Evolutionary conservation across 2,329 filamentous ascomycete species (phyloP).

Genomic region (Cladophialophora psammophila): DNA sequence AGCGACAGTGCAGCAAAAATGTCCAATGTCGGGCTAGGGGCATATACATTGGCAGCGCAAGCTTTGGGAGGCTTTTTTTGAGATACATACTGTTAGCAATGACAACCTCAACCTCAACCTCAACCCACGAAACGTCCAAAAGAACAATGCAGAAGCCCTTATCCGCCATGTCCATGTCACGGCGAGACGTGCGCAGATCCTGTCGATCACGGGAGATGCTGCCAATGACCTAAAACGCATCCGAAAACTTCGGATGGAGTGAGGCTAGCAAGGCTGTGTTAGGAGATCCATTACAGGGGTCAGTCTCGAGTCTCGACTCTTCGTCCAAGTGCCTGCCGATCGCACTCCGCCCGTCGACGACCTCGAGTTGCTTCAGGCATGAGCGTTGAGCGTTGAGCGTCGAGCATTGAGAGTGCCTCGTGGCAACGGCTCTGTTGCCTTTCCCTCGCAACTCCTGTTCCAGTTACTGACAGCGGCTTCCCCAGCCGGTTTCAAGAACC

Average conservation of each 20-base stretch:
- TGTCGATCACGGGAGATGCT: constrained; percentile 15
- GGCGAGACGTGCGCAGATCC: constrained; percentile 24
- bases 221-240: neutral
- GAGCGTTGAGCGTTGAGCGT: neutral
- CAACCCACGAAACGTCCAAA: constrained; percentile 17
- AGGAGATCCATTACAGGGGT: neutral
- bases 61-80: constrained; percentile 22
- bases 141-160: constrained; percentile 23
- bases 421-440: neutral
- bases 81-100: constrained; percentile 15
- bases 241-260: constrained; percentile 7
- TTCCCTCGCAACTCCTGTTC: constrained; percentile 1
- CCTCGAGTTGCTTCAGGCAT: neutral
- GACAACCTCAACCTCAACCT: neutral
- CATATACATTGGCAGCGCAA: constrained; percentile 22
- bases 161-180: constrained; percentile 1
- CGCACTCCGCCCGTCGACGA: neutral
- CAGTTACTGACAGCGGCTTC: constrained; percentile 9
- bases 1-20: constrained; percentile 2
- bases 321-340: constrained; percentile 14
- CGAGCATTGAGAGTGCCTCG: neutral
- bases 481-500: constrained; percentile 16
- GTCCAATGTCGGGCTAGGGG: constrained; percentile 7
- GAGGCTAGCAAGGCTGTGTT: constrained; percentile 19
- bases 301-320: neutral